Evolutionary conservation across 1,284 basidiomycete species (phyloP), one percentile per base, ranked within the genome.

Genomic region (Cryptococcus wingfieldii): DNA sequence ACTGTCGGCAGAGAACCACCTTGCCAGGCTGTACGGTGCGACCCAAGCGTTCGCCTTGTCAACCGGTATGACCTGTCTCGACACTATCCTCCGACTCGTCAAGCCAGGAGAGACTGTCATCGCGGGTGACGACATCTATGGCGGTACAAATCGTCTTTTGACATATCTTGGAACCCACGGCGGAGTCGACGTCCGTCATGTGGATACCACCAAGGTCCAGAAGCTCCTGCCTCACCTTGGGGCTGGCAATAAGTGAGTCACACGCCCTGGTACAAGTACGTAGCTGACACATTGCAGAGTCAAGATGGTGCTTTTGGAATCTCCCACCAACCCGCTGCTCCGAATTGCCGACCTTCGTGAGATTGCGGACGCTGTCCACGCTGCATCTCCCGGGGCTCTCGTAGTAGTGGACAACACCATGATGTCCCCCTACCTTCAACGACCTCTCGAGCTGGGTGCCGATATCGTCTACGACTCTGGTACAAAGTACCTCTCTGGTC

Each of bases 401-500:
- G 80, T 97, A 59, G 90, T 97, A 31, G 91, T 94, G 25, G 96
- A 99, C 78, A 99, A 99, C 77, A 98, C 96, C 61, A 98, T 98
- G 96, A 97, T 98, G 94, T 97, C 93, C 69, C 96, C 96, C 10
- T 98, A 98, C 77, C 83, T 98, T 18, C 94, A 97, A 78, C 82
- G 94, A 53, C 96, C 96, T 2, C 83, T 98, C 51, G 92, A 98
- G 71, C 87, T 96, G 59, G 96, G 96, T 28, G 91, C 89, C 47
- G 96, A 99, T 71, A 85, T 98, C 51, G 94, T 97, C 16, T 98
- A 98, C 72, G 96, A 99, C 77, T 95, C 91, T 58, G 96, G 86
- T 10, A 98, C 96, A 42, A 99, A 99, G 78, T 99, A 98, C 76
- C 83, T 99, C 50, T 90, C 88, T 52, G 96, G 96, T 4, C 96